Conservation (phyloP, 2,329 filamentous ascomycete genomes). For the Chaetomium globosum region DNA sequence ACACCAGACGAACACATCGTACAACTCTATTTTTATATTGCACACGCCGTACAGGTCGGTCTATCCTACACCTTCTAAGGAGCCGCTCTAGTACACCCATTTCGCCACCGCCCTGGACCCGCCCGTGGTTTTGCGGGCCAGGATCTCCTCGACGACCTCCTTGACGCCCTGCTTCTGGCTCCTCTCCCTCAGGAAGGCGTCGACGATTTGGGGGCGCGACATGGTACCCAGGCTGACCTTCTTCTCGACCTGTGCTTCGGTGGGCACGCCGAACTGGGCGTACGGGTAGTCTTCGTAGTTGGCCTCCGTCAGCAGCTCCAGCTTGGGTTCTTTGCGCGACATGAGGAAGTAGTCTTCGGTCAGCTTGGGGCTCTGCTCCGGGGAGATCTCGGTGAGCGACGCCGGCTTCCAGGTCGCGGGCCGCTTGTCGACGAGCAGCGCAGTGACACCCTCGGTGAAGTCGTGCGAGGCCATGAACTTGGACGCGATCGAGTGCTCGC, state of each 20-base stretch:
- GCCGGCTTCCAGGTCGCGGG: constrained; percentile 75
- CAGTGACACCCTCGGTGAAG: constrained; percentile 88
- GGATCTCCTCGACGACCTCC: constrained; percentile 69
- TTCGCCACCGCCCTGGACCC: not conserved
- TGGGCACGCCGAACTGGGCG: constrained; percentile 69
- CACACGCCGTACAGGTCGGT: constrained; percentile 10
- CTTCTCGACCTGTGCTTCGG: constrained; percentile 62
- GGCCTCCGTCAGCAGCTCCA: constrained; percentile 63
- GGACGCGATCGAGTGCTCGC: constrained; percentile 80
- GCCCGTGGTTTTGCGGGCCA: constrained; percentile 61
- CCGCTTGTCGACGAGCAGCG: constrained; percentile 71
- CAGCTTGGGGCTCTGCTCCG: constrained; percentile 45
- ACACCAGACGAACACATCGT: constrained; percentile 4
- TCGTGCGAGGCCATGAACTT: constrained; percentile 91
- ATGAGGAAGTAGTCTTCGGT: constrained; percentile 71
- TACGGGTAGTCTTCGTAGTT: constrained; percentile 77
- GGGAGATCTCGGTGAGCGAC: constrained; percentile 67
- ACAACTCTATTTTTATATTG: constrained; percentile 8
- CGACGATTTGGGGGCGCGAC: constrained; percentile 61
- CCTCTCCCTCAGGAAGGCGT: constrained; percentile 62
- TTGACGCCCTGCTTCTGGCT: constrained; percentile 69
- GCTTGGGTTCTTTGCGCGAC: constrained; percentile 47
- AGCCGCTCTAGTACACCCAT: constrained; percentile 29
- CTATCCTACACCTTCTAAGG: constrained; percentile 25
- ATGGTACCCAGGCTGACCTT: constrained; percentile 47